Conservation (phyloP, 106 monocot species). For the Narthecium ossifragum region DNA sequence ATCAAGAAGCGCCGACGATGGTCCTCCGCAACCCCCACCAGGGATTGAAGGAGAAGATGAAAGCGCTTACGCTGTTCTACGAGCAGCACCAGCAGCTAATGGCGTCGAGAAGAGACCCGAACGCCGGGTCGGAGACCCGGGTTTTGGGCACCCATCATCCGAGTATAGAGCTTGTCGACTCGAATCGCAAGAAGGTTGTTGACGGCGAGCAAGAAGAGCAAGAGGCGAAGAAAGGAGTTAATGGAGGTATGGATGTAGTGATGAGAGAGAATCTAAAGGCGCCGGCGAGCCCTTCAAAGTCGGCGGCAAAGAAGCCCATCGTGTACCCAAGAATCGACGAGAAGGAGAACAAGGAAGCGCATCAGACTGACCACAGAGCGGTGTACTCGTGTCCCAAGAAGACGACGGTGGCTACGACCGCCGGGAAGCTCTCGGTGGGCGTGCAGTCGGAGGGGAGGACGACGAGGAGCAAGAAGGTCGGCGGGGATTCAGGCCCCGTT, state of each 20-base stretch:
- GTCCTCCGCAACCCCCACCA: slow-evolving; percentile 62
- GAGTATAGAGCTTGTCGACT: slow-evolving; percentile 41
- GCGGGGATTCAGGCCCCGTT: not conserved
- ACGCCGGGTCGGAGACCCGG: slow-evolving; percentile 8
- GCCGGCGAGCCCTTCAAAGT: slow-evolving; percentile 4
- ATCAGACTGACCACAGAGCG: not conserved
- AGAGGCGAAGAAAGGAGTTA: slow-evolving; percentile 1
- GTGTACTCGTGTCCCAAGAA: slow-evolving; percentile 50
- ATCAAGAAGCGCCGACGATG: not conserved
- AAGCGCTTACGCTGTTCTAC: slow-evolving; percentile 68
- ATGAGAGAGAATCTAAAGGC: slow-evolving; percentile 35
- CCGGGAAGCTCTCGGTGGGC: slow-evolving; percentile 35
- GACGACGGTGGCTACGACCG: not conserved
- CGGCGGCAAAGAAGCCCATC: slow-evolving; percentile 16
- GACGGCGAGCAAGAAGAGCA: slow-evolving; percentile 14
- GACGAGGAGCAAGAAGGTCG: slow-evolving; percentile 12
- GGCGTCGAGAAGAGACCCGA: slow-evolving; percentile 14
- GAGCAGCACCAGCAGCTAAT: slow-evolving; percentile 72
- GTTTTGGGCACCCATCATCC: slow-evolving; percentile 21
- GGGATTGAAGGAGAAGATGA: slow-evolving; percentile 93
- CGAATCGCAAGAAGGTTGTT: slow-evolving; percentile 22
- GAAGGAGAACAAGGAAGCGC: slow-evolving; percentile 48
- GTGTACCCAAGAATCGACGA: slow-evolving; percentile 20
- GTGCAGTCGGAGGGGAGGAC: slow-evolving; percentile 21
- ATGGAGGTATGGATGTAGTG: too few relatives aligned